Conservation (phyloP, 257 asterid genomes). For the Solanum verrucosum region DNA sequence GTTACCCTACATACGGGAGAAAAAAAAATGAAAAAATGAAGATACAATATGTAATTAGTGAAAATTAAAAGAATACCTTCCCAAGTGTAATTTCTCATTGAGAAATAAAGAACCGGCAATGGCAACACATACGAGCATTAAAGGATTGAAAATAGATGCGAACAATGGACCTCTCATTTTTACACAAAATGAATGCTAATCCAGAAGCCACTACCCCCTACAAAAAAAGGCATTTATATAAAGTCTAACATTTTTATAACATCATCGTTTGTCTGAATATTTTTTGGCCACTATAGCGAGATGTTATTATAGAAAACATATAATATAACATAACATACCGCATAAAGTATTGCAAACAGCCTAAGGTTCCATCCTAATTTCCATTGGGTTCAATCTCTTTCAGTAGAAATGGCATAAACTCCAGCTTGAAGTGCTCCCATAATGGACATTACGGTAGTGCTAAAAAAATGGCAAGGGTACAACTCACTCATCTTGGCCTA, state of each 20-base stretch:
- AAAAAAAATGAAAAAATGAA: neutral
- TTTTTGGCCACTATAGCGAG: neutral
- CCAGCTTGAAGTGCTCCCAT: too few species aligned
- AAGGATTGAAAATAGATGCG: constrained; percentile 22
- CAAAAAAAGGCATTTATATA: neutral
- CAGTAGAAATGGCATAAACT: too few species aligned
- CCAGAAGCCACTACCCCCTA: constrained; percentile 7
- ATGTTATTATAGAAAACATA: neutral
- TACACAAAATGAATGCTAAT: neutral
- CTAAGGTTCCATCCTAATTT: constrained; percentile 22
- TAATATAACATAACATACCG: too few species aligned
- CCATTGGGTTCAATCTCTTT: constrained; percentile 50
- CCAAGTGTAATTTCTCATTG: too few species aligned
- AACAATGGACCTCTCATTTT: constrained; percentile 31
- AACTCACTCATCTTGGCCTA: too few species aligned
- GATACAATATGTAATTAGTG: neutral
- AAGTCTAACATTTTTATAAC: neutral
- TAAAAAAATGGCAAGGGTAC: too few species aligned
- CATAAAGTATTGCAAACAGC: too few species aligned
- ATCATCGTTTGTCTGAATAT: neutral
- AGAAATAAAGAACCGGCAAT: too few species aligned
- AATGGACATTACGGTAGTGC: too few species aligned
- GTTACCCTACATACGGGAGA: neutral
- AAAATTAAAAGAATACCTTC: too few species aligned
- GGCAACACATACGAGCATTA: too few species aligned